phyloP scores from a whole-genome alignment of 352 stramenopile species.

The Phytopythium kandeliae region DNA sequence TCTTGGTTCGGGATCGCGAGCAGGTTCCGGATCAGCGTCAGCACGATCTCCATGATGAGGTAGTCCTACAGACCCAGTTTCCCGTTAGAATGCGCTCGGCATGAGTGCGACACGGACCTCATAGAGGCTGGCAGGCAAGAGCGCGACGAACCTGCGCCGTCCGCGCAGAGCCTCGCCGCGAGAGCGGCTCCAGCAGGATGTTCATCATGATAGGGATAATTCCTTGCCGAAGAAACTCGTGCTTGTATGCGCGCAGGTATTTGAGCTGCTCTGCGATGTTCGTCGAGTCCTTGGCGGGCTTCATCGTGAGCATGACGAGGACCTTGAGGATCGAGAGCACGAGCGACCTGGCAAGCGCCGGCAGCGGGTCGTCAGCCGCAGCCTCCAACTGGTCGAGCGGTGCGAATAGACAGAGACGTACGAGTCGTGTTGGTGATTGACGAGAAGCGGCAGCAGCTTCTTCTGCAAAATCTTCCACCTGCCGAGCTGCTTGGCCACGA shows the following conservation, averaged over 20 bases:
- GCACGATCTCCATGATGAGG: slow-evolving; percentile 83
- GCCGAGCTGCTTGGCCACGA: slow-evolving; percentile 79
- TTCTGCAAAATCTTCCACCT: slow-evolving; percentile 87
- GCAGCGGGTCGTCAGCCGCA: background rate
- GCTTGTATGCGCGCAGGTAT: slow-evolving; percentile 81
- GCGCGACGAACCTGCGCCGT: slow-evolving; percentile 28
- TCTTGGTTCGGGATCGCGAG: slow-evolving; percentile 82
- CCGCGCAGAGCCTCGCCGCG: slow-evolving; percentile 46
- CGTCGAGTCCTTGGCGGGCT: slow-evolving; percentile 66
- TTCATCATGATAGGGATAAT: slow-evolving; percentile 83
- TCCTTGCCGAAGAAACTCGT: slow-evolving; percentile 67
- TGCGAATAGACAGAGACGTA: background rate
- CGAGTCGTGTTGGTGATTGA: slow-evolving; percentile 86
- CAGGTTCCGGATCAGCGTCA: slow-evolving; percentile 82
- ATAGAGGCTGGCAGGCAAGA: background rate
- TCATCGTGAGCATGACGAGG: slow-evolving; percentile 89
- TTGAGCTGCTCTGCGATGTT: slow-evolving; percentile 77
- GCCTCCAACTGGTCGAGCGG: background rate
- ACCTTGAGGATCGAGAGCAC: slow-evolving; percentile 88
- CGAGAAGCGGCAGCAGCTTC: slow-evolving; percentile 77
- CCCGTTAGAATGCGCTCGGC: too few species aligned
- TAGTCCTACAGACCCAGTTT: slow-evolving; percentile 36
- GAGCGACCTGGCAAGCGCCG: slow-evolving; percentile 28
- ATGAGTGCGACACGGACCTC: background rate
- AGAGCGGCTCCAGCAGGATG: slow-evolving; percentile 77